A percentile compares a stretch with the other conserved stretches of the same genome.
Evolutionary conservation across 2,329 filamentous ascomycete species (phyloP).

Genomic region (Fusarium sp.): DNA sequence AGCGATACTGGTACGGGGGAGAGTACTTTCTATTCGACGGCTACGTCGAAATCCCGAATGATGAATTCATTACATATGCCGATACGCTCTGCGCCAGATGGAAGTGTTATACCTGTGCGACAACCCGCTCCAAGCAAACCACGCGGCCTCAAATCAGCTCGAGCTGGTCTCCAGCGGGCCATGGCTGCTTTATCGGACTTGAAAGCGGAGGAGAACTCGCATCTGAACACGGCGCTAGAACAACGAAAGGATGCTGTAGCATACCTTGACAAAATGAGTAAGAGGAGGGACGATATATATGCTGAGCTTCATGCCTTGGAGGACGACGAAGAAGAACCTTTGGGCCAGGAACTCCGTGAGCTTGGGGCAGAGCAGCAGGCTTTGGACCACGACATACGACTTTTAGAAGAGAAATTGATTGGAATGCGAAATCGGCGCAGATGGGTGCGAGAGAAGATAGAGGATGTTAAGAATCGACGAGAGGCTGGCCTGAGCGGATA

Average conservation of each 20-base stretch:
- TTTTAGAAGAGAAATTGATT: slow-evolving; percentile 72
- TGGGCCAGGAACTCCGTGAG: slow-evolving; percentile 69
- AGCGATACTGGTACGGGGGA: slow-evolving; percentile 56
- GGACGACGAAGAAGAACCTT: slow-evolving; percentile 66
- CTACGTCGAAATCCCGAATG: slow-evolving; percentile 56
- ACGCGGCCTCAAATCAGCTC: slow-evolving; percentile 69
- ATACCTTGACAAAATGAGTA: slow-evolving; percentile 65
- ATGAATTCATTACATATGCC: slow-evolving; percentile 57
- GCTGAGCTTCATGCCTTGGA: slow-evolving; percentile 67
- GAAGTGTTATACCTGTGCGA: slow-evolving; percentile 69
- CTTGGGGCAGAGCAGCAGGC: slow-evolving; percentile 66
- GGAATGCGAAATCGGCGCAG: slow-evolving; percentile 70
- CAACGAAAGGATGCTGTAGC: slow-evolving; percentile 68
- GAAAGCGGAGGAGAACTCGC: slow-evolving; percentile 75
- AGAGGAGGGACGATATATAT: slow-evolving; percentile 62
- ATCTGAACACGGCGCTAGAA: slow-evolving; percentile 67
- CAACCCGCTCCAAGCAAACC: slow-evolving; percentile 64
- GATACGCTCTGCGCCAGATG: slow-evolving; percentile 53
- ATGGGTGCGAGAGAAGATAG: slow-evolving; percentile 69
- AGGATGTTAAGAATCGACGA: slow-evolving; percentile 71
- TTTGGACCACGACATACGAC: slow-evolving; percentile 72
- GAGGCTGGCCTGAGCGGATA: slow-evolving; percentile 81
- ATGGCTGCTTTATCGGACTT: slow-evolving; percentile 74
- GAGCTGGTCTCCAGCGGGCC: slow-evolving; percentile 71
- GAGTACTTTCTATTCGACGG: slow-evolving; percentile 56